phyloP scores from a whole-genome alignment of 2,329 filamentous ascomycete genomes.

The Cytospora piceae region DNA sequence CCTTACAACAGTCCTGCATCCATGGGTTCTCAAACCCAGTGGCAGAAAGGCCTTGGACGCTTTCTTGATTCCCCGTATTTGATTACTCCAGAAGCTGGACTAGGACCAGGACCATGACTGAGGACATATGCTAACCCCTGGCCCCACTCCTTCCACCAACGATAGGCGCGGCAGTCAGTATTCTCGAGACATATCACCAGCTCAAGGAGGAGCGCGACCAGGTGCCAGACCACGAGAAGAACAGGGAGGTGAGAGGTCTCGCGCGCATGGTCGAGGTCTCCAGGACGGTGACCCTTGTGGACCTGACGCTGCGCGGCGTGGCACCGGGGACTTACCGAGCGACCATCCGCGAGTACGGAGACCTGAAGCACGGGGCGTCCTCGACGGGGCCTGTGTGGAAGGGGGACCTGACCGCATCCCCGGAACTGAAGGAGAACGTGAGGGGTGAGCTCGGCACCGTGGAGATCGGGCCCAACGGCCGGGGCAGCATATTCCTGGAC shows the following conservation, averaged over 20 bases:
- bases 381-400: slow-evolving; percentile 87
- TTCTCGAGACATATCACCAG: slow-evolving; percentile 81
- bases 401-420: slow-evolving; percentile 40
- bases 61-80: slow-evolving; percentile 2
- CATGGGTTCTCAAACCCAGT: slow-evolving; percentile 8
- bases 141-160: slow-evolving; percentile 13
- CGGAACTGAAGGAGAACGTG: slow-evolving; percentile 50
- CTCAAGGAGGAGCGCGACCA: slow-evolving; percentile 43
- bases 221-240: slow-evolving; percentile 38
- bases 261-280: slow-evolving; percentile 93
- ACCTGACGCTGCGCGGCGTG: slow-evolving; percentile 84
- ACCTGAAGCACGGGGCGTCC: slow-evolving; percentile 81
- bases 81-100: neutral
- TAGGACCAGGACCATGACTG: neutral
- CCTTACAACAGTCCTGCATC: neutral
- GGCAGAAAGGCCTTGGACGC: slow-evolving; percentile 4
- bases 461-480: slow-evolving; percentile 73
- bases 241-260: slow-evolving; percentile 75
- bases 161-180: slow-evolving; percentile 83
- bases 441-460: slow-evolving; percentile 75
- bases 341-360: slow-evolving; percentile 82
- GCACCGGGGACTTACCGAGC: slow-evolving; percentile 80
- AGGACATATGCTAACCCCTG: slow-evolving; percentile 9
- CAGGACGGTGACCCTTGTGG: slow-evolving; percentile 77
- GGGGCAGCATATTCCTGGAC: slow-evolving; percentile 80